A percentile compares a stretch with the other conserved stretches of the same genome.
Conservation (phyloP, 345 rosid genomes). For the Brassica incana region DNA sequence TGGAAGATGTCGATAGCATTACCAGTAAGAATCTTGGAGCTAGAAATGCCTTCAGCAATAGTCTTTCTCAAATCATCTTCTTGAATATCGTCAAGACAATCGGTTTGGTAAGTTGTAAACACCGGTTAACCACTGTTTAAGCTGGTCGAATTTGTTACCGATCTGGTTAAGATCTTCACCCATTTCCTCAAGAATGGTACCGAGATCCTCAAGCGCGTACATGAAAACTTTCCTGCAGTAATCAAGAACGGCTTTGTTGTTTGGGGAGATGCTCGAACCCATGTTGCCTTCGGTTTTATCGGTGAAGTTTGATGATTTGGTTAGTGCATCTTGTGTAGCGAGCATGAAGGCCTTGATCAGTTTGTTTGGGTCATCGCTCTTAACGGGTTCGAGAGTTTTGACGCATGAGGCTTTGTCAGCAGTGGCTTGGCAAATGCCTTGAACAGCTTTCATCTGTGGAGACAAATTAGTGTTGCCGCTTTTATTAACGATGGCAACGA, state of each 20-base stretch:
- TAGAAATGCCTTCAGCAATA: slow-evolving; percentile 32
- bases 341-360: slow-evolving; percentile 44
- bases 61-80: slow-evolving; percentile 34
- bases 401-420: slow-evolving; percentile 59
- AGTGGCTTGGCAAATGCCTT: slow-evolving; percentile 48
- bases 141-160: slow-evolving; percentile 39
- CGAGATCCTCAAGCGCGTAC: slow-evolving; percentile 41
- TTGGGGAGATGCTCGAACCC: slow-evolving; percentile 39
- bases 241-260: slow-evolving; percentile 44
- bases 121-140: slow-evolving; percentile 55
- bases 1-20: slow-evolving; percentile 60
- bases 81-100: slow-evolving; percentile 58
- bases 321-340: slow-evolving; percentile 40
- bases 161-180: slow-evolving; percentile 39
- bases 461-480: slow-evolving; percentile 14
- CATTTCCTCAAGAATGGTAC: slow-evolving; percentile 39
- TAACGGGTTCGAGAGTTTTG: slow-evolving; percentile 46
- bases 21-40: slow-evolving; percentile 46
- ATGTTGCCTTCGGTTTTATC: slow-evolving; percentile 35
- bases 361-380: slow-evolving; percentile 56
- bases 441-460: slow-evolving; percentile 45
- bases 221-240: slow-evolving; percentile 42
- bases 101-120: slow-evolving; percentile 58
- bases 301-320: slow-evolving; percentile 45
- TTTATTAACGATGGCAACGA: slow-evolving; percentile 40